Base-by-base conservation (phyloP, 2,329 filamentous ascomycete species). In the Corniculantispora saksenae region DNA sequence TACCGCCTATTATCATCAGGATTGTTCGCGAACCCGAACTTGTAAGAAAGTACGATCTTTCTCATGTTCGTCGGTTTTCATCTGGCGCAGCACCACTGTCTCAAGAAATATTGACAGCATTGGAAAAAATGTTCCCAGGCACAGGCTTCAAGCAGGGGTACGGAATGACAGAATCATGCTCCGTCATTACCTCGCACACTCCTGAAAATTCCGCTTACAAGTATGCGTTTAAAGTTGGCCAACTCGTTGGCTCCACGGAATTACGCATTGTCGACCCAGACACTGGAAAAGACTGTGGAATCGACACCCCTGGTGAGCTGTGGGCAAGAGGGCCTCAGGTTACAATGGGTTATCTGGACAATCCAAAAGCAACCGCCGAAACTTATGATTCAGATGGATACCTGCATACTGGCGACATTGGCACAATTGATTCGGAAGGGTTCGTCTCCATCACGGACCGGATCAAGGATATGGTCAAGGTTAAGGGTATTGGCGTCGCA, bases 391-490 rank as follows among this genome's bases (percentile, higher is more conserved):
- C 74, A 1, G 82, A 87, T 67, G 86, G 85, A 0, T 82, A 86
- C 70, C 77, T 90, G 21, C 83, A 87, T 65, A 90, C 88, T 0
- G 88, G 80, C 0, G 85, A 88, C 62, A 80, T 84, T 50, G 88
- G 86, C 2, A 72, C 76, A 8, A 82, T 89, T 17, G 84, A 87
- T 61, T 71, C 74, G 0, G 81, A 87, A 65, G 86, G 84, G 0
- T 79, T 87, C 67, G 77, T 90, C 12, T 81, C 82, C 32, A 86
- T 88, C 63, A 80, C 81, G 1, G 87, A 90, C 70, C 81, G 87
- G 0, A 85, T 90, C 72, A 91, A 90, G 76, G 87, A 90, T 73
- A 84, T 89, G 80, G 87, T 89, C 74, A 90, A 90, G 72, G 86
- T 89, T 12, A 89, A 89, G 67, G 87, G 87, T 0, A 83, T 88